Evolutionary conservation across 2,329 filamentous ascomycete genomes (phyloP).

Genomic region (Paecilomyces sp.): DNA sequence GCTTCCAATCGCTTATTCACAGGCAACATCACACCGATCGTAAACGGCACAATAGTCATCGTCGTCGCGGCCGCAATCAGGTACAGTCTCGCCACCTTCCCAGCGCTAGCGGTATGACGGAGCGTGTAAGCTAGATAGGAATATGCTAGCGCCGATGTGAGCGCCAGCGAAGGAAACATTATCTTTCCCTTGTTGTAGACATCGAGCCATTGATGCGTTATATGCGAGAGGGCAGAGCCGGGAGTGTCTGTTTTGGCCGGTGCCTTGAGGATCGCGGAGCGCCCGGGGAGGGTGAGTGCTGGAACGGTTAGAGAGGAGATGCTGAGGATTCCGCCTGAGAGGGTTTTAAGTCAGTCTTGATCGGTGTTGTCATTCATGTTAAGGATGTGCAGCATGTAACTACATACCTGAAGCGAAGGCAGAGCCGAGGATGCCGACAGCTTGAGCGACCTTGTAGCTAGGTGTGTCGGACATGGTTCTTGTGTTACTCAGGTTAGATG

Average conservation of each 20-base stretch:
- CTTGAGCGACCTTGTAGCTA: slow-evolving; percentile 4
- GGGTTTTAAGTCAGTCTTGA: neutral
- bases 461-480: slow-evolving; percentile 5
- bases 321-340: slow-evolving; percentile 20
- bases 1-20: slow-evolving; percentile 21
- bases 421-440: slow-evolving; percentile 4
- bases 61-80: slow-evolving; percentile 19
- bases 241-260: slow-evolving; percentile 6
- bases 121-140: slow-evolving; percentile 26
- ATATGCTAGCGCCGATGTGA: slow-evolving; percentile 48
- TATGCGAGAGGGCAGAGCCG: slow-evolving; percentile 14
- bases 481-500: neutral
- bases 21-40: slow-evolving; percentile 17
- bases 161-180: slow-evolving; percentile 44
- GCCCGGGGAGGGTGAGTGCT: slow-evolving; percentile 15
- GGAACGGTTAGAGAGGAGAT: slow-evolving; percentile 19
- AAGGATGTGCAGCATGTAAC: neutral
- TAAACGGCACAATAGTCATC: slow-evolving; percentile 26
- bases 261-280: slow-evolving; percentile 9
- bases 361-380: too few relatives aligned
- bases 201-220: slow-evolving; percentile 22
- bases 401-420: slow-evolving; percentile 6
- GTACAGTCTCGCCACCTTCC: slow-evolving; percentile 13
- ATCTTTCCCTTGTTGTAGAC: slow-evolving; percentile 45
- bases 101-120: slow-evolving; percentile 8